A percentile compares a stretch with the other conserved stretches of the same genome.
phyloP scores from a whole-genome alignment of 805 yeast genomes.

The Henningerozyma blattae region DNA sequence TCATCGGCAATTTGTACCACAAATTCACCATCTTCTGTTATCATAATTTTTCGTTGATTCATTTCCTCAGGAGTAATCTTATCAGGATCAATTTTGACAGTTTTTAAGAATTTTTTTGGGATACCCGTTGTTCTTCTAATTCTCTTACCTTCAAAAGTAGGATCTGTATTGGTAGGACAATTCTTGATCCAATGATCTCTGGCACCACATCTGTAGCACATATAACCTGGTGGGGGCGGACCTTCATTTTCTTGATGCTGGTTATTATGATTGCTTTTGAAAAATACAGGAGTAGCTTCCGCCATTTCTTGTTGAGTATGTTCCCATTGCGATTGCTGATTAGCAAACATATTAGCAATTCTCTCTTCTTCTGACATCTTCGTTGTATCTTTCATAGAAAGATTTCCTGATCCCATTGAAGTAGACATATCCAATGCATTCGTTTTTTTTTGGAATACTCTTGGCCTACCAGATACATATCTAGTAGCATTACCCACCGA shows the following conservation, averaged over 20 bases:
- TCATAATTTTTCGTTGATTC: slow-evolving; percentile 51
- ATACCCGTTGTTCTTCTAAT: slow-evolving; percentile 94
- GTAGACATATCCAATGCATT: slow-evolving; percentile 6
- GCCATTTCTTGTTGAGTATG: slow-evolving; percentile 89
- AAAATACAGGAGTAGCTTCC: slow-evolving; percentile 64
- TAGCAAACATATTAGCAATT: slow-evolving; percentile 82
- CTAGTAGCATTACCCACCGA: slow-evolving; percentile 50
- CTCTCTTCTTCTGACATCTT: slow-evolving; percentile 70
- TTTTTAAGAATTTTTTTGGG: slow-evolving; percentile 82
- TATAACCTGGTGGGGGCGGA: slow-evolving; percentile 86
- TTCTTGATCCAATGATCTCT: slow-evolving; percentile 93
- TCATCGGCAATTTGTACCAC: slow-evolving; percentile 94
- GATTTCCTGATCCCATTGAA: slow-evolving; percentile 23
- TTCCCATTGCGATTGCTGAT: slow-evolving; percentile 90
- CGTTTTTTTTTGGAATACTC: slow-evolving; percentile 27
- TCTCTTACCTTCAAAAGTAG: slow-evolving; percentile 85
- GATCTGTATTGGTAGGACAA: slow-evolving; percentile 90
- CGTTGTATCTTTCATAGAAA: not conserved
- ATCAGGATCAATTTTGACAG: slow-evolving; percentile 41
- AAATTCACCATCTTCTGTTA: slow-evolving; percentile 89
- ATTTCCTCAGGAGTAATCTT: slow-evolving; percentile 56
- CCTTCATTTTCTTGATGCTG: slow-evolving; percentile 35
- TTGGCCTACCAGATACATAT: slow-evolving; percentile 64
- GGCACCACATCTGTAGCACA: slow-evolving; percentile 93
- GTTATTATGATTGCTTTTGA: slow-evolving; percentile 27